Percentiles rank a stretch among this genome's conserved stretches.
These are phyloP conservation scores for Phalaenopsis equestris DNA, from an alignment of 106 monocot genomes.

Conservation along the genomic window DNA sequence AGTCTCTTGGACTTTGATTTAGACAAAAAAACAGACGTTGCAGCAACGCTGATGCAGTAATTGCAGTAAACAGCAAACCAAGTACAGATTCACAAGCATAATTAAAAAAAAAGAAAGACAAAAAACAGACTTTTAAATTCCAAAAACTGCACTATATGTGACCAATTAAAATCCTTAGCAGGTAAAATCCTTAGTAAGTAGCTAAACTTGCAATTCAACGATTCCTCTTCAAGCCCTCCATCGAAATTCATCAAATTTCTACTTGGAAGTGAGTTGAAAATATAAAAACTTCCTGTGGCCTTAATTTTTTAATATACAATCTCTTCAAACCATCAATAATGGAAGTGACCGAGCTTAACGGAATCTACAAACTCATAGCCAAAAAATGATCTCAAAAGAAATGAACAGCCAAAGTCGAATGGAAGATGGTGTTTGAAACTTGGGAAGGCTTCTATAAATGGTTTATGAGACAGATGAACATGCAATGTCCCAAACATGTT, in stretches of 20 bases:
- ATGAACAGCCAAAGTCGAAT: neutral
- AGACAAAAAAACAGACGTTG: neutral
- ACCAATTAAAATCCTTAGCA: neutral
- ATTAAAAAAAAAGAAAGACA: neutral
- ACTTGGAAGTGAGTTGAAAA: neutral
- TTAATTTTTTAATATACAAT: slow-evolving; percentile 76
- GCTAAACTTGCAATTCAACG: neutral
- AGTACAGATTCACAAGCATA: neutral
- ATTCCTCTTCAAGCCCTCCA: slow-evolving; percentile 1
- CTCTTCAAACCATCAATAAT: slow-evolving; percentile 81
- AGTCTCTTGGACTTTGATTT: too few species aligned
- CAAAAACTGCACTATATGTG: neutral
- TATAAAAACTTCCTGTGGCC: slow-evolving; percentile 55
- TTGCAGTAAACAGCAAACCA: neutral
- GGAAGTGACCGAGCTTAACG: slow-evolving; percentile 71
- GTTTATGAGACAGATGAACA: too few species aligned
- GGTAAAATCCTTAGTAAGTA: neutral
- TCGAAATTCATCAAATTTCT: neutral
- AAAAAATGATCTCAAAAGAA: neutral
- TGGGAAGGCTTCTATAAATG: too few species aligned
- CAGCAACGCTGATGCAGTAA: neutral
- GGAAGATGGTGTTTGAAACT: too few species aligned
- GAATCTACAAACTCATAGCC: slow-evolving; percentile 29
- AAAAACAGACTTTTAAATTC: neutral
- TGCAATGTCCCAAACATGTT: too few species aligned